Evolutionary conservation across 2,329 filamentous ascomycete species (phyloP).

Genomic region (Colletotrichum orbiculare): DNA sequence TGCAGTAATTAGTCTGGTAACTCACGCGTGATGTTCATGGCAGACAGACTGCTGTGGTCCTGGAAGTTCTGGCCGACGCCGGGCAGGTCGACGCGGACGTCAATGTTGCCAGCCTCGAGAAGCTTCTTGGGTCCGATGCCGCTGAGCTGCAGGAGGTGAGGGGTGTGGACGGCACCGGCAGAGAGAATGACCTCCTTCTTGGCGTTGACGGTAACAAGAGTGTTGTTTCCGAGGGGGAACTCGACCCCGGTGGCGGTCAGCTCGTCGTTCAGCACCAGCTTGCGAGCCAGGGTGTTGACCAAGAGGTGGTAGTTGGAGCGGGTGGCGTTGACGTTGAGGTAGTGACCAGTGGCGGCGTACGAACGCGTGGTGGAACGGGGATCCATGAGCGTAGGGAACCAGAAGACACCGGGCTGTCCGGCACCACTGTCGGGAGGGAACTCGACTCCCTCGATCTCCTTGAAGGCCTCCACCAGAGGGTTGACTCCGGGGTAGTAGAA

Average conservation of each 20-base stretch:
- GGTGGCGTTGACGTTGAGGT: slow-evolving; percentile 43
- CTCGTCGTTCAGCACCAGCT: slow-evolving; percentile 44
- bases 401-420: slow-evolving; percentile 53
- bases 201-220: slow-evolving; percentile 38
- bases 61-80: slow-evolving; percentile 57
- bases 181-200: slow-evolving; percentile 50
- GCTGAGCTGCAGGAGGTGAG: slow-evolving; percentile 55
- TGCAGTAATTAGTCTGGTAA: not conserved
- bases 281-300: slow-evolving; percentile 48
- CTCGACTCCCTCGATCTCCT: slow-evolving; percentile 50
- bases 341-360: slow-evolving; percentile 52
- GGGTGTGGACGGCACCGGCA: slow-evolving; percentile 50
- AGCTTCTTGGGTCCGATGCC: slow-evolving; percentile 53
- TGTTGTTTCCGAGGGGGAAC: slow-evolving; percentile 36
- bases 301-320: slow-evolving; percentile 49
- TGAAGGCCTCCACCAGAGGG: slow-evolving; percentile 49
- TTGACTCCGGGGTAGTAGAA: slow-evolving; percentile 50
- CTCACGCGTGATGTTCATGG: slow-evolving; percentile 36
- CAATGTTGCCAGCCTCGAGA: slow-evolving; percentile 49
- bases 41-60: slow-evolving; percentile 48
- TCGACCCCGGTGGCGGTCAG: slow-evolving; percentile 48
- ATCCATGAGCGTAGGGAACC: slow-evolving; percentile 56
- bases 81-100: slow-evolving; percentile 52
- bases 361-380: slow-evolving; percentile 48
- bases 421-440: slow-evolving; percentile 53